Percentiles rank a stretch among this genome's conserved stretches.
phyloP scores from a whole-genome alignment of 306 rosid species.

The Prunus persica region Prunus_persica_NCBIv2 NC_034015.1:20069001-20069500 shows the following conservation, averaged over 20 bases:
- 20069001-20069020: constrained; percentile 64
- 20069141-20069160: neutral
- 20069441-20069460: constrained; percentile 81
- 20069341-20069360: constrained; percentile 46
- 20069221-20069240: constrained; percentile 15
- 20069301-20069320: constrained; percentile 58
- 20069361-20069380: constrained; percentile 66
- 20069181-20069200: constrained; percentile 67
- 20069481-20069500: constrained; percentile 82
- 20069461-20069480: constrained; percentile 78
- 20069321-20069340: constrained; percentile 81
- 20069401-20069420: constrained; percentile 68
- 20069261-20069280: constrained; percentile 45
- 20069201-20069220: constrained; percentile 40
- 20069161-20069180: constrained; percentile 40
- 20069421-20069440: constrained; percentile 63
- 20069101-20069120: constrained; percentile 34
- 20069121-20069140: constrained; percentile 28
- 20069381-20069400: constrained; percentile 82
- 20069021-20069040: constrained; percentile 72
- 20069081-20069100: constrained; percentile 85
- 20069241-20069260: constrained; percentile 21
- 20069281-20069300: constrained; percentile 56
- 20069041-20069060: constrained; percentile 40
- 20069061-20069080: constrained; percentile 57